These are phyloP conservation scores for Zasmidium angulare DNA, from an alignment of 2,329 filamentous ascomycete genomes.

Conservation along the genomic window DNA sequence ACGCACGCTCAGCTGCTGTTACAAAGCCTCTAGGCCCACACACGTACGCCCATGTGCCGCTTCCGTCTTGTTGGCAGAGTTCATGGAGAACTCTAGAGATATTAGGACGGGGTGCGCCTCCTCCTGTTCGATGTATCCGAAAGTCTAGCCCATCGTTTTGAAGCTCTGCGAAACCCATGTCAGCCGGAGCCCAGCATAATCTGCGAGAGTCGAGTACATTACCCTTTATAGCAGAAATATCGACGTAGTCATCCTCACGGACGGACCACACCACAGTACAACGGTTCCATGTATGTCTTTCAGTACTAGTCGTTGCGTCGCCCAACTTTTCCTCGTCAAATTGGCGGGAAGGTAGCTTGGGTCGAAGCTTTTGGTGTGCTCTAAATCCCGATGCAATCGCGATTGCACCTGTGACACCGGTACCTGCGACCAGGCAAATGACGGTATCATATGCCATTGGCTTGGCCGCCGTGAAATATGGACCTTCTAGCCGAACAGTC, in stretches of 20 bases:
- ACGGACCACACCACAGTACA: conserved; percentile 19
- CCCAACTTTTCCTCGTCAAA: too few relatives aligned
- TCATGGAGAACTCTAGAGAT: conserved; percentile 1
- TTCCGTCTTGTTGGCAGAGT: conserved; percentile 3
- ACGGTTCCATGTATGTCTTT: conserved; percentile 5
- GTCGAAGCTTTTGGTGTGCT: background rate
- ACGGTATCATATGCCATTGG: conserved; percentile 14
- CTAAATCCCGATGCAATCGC: conserved; percentile 15
- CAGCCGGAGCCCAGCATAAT: too few relatives aligned
- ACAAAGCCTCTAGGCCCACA: conserved; percentile 15
- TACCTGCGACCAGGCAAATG: conserved; percentile 19
- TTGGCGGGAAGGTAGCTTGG: too few relatives aligned
- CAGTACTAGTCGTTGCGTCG: background rate
- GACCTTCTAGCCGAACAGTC: conserved; percentile 15
- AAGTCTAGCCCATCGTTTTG: conserved; percentile 13
- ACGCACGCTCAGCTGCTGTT: conserved; percentile 9
- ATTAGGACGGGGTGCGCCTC: conserved; percentile 7
- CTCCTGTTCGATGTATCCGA: conserved; percentile 11
- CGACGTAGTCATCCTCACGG: conserved; percentile 9
- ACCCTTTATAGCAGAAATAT: conserved; percentile 7
- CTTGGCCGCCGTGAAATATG: conserved; percentile 17
- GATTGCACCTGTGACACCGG: conserved; percentile 19
- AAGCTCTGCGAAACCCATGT: too few relatives aligned
- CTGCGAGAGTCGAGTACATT: too few relatives aligned
- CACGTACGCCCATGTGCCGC: conserved; percentile 12